Evolutionary conservation across 371 early-diverging fungal genomes (phyloP), one percentile per base, ranked within the genome.

Genomic region (Zychaea mexicana): DNA sequence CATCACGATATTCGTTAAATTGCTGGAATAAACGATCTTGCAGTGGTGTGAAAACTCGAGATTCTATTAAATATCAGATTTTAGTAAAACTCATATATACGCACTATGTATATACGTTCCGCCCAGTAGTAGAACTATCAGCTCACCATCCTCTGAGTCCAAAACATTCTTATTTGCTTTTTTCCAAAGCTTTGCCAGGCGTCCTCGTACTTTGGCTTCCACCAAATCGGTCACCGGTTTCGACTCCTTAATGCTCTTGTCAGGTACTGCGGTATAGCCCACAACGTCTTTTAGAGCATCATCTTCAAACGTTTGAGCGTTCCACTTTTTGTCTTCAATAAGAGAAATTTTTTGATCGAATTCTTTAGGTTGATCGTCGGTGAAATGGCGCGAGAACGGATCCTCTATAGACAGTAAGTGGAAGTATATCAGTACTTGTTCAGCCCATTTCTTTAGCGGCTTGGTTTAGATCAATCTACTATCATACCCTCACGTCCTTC

Each of bases 1-100:
- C 70, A 71, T 97, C 97, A 26, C 76, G 74, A 67, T 96, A 96
- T 39, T 84, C 76, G 57, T 85, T 88, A 55, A 96, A 66, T 61
- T 87, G 79, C 19, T 76, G 73, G 52, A 95, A 85, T 5, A 97
- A 66, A 2, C 77, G 63, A 2, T 66, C 73, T 70, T 92, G 92
- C 39, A 88, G 56, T 15, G 83, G 82, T 0, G 87, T 80, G 22
- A 88, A 83, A 9, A 65, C 19, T 36, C 63, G 60, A 17, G 72
- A 60, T 31, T 64, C 64, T 49, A 57, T 31, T 45, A 22, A 61
- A 1, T 55, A n/a, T n/a, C n/a, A n/a, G n/a, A n/a, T n/a, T n/a
- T n/a, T n/a, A n/a, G n/a, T n/a, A n/a, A n/a, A n/a, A n/a, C n/a
- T n/a, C n/a, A n/a, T n/a, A n/a, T n/a, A 57, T 33, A 36, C 17